Conservation (phyloP, 495 filamentous ascomycete species). For the Neurospora pannonica region DNA sequence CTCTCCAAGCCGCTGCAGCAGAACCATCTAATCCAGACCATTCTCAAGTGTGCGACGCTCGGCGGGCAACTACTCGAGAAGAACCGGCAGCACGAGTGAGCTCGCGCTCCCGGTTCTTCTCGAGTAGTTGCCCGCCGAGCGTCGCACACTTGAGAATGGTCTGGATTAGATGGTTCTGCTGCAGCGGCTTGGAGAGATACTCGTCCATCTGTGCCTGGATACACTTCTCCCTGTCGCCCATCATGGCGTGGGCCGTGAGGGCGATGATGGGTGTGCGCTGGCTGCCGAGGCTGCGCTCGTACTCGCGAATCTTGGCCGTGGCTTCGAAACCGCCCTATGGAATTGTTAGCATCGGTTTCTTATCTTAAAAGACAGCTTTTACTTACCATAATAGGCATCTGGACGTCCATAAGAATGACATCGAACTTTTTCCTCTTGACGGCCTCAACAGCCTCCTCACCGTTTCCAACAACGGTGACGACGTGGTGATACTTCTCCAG, state of each 20-base stretch:
- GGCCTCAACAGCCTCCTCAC: slow-evolving; percentile 80
- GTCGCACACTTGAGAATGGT: slow-evolving; percentile 95
- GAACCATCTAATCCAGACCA: slow-evolving; percentile 97
- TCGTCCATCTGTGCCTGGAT: slow-evolving; percentile 99
- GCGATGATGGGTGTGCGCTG: slow-evolving; percentile 92
- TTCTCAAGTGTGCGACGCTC: slow-evolving; percentile 88
- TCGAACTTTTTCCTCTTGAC: slow-evolving; percentile 88
- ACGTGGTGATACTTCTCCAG: slow-evolving; percentile 96
- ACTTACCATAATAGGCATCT: slow-evolving; percentile 95
- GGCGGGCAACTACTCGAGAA: slow-evolving; percentile 78
- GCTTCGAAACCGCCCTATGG: slow-evolving; percentile 87
- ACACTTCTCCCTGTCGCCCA: slow-evolving; percentile 97
- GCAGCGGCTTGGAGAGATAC: slow-evolving; percentile 94
- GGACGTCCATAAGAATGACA: slow-evolving; percentile 97
- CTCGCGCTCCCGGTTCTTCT: slow-evolving; percentile 47
- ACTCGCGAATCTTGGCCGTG: slow-evolving; percentile 93
- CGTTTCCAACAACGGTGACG: slow-evolving; percentile 93
- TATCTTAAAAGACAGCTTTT: slow-evolving; percentile 1
- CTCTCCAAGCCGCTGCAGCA: slow-evolving; percentile 96
- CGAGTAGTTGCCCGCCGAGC: slow-evolving; percentile 78
- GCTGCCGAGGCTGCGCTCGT: slow-evolving; percentile 67
- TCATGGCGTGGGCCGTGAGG: slow-evolving; percentile 96
- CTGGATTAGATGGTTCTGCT: slow-evolving; percentile 97
- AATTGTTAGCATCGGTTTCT: slow-evolving; percentile 18
- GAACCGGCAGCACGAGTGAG: slow-evolving; percentile 34